Evolutionary conservation across 83 land plant species (phyloP), one percentile per base, ranked within the genome.

Genomic region (Picea abies): DNA sequence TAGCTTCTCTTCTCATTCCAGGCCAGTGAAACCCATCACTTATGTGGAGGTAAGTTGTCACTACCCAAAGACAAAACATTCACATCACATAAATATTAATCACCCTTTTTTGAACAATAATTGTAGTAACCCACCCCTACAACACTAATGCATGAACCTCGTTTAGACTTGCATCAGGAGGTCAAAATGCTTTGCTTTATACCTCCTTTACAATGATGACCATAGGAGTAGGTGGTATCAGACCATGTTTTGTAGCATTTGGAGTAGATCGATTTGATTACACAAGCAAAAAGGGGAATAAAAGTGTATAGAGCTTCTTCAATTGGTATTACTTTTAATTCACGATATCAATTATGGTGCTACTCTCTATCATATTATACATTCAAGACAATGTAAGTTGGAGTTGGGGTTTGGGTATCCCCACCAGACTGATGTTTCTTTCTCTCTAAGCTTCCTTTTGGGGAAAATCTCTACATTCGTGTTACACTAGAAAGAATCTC

Each of bases 301-400:
- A 80, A 76, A 77, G 68, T n/a, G 19, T 85, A 14, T 0, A 35
- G 4, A 35, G 37, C 37, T 35, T 35, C 37, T 35, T 35, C 37
- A 35, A 0, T 0, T 2, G 81, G 87, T 92, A 92, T 84, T 90
- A 90, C 76, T 81, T 85, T 12, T 67, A 81, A 2, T 39, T 84
- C 1, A 82, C 82, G 10, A 0, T 90, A 2, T 86, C 92, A 0
- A 4, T 82, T 14, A 60, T 85, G 35, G 4, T 92, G 2, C 68
- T 92, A 2, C 17, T 84, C 37, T 2, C 37, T 35, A 35, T 35
- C 37, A 35, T 35, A 35, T 3, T 35, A 35, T 35, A 35, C 37
- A 84, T 91, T 25, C 88, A 88, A 80, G 87, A 84, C 41, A 82
- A 81, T 4, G n/a, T 72, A 2, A 92, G 94, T 44, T 92, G 93